Base-by-base conservation (phyloP, 805 yeast species). In the Kodamaea lidongshanica region DNA sequence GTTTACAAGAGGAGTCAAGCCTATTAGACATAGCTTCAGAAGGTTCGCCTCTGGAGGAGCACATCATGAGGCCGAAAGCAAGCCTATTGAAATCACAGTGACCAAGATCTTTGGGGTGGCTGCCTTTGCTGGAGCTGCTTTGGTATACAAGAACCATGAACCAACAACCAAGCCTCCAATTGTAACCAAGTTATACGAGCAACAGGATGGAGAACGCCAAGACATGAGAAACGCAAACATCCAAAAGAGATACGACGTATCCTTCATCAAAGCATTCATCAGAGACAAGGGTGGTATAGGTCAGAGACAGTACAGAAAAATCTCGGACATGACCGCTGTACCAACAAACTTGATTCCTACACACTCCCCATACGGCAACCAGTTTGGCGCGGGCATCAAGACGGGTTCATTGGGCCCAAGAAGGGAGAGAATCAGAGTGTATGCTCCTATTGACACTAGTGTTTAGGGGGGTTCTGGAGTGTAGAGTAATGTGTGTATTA, bases 241-340 rank as follows among this genome's bases (percentile, higher is more conserved):
- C 48, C 41, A 50, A 33, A 54, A 55, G 38, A 52, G 57, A 40
- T 63, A 63, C 50, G 57, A 63, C 44, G 48, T 57, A 7, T 62
- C 67, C n/a, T 60, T 63, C 46, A 48, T 62, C 38, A 61, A 59
- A 46, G 57, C 50, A 8, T 58, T 55, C 41, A 62, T 61, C 31
- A 59, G 57, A 45, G 70, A 63, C 40, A 61, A 58, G 42, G 68
- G 70, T 30, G 70, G 70, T 30, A 54, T 63, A 40, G 70, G 70
- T 29, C 67, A 60, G 44, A 56, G 47, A 38, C 65, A 58, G 32
- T 56, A 51, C 45, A 54, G 63, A 44, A 56, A 58, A 50, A 41
- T 50, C 29, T 41, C 50, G 20, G 56, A 47, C 37, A 48, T 34
- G 16, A 24, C 52, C 12, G 44, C 59, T 4, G 39, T 48, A 20